A percentile compares a stretch with the other conserved stretches of the same genome.
phyloP scores from a whole-genome alignment of 2,329 filamentous ascomycete genomes.

The Hypoxylon sp. region DNA sequence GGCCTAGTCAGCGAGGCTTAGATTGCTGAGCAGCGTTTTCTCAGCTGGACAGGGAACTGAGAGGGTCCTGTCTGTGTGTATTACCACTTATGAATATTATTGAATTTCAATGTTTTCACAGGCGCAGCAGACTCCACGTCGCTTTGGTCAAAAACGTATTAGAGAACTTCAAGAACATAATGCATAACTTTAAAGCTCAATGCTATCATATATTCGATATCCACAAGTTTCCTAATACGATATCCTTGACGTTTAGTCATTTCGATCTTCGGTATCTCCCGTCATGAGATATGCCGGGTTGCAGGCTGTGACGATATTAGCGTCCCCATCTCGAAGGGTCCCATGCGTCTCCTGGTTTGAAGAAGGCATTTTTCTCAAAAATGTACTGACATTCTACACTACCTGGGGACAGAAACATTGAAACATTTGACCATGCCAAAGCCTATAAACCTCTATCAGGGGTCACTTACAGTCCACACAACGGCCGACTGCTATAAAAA shows the following conservation, averaged over 20 bases:
- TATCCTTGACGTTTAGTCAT: slow-evolving; percentile 13
- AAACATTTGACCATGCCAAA: slow-evolving; percentile 21
- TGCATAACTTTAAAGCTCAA: slow-evolving; percentile 6
- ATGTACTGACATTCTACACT: slow-evolving; percentile 1
- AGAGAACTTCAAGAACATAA: neutral
- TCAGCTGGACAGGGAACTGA: slow-evolving; percentile 41
- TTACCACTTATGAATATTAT: neutral
- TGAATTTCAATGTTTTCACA: slow-evolving; percentile 9
- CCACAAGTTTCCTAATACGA: slow-evolving; percentile 12
- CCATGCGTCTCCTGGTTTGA: slow-evolving; percentile 15
- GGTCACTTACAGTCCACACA: neutral
- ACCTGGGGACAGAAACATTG: neutral
- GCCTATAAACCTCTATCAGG: slow-evolving; percentile 12
- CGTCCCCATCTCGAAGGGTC: neutral
- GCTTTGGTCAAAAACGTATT: neutral
- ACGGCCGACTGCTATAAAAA: slow-evolving; percentile 30
- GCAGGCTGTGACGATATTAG: neutral
- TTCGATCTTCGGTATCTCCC: slow-evolving; percentile 25
- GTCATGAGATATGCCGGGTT: slow-evolving; percentile 3
- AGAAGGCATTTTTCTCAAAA: neutral
- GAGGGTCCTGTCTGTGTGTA: neutral
- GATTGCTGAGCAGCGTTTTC: slow-evolving; percentile 18
- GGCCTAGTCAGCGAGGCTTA: slow-evolving; percentile 38
- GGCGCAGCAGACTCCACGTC: slow-evolving; percentile 27
- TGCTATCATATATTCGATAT: slow-evolving; percentile 4